Base-by-base conservation (phyloP, 805 yeast genomes). In the Lachancea waltii region DNA sequence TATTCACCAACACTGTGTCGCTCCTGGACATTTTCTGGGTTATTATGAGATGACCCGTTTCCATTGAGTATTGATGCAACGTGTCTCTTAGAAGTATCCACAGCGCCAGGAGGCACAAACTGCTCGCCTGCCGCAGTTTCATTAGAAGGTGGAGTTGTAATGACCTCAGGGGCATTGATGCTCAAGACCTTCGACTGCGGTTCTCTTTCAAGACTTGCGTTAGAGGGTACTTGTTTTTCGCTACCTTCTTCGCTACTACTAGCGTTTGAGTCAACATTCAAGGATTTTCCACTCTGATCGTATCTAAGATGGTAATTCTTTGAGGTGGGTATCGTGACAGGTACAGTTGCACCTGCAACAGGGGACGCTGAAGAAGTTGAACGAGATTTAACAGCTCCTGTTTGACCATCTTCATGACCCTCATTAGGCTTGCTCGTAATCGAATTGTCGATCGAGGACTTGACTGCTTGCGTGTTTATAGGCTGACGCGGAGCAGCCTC, bases 281-380 rank as follows among this genome's bases (percentile, higher is more conserved):
- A 7, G 19, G 30, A 27, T 5, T n/a, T n/a, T 10, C 30, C 30
- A 24, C 16, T 19, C n/a, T 29, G 25, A 6, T 33, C 34, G n/a
- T 34, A 36, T 40, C 59, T 50, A 20, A 45, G 33, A 36, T 50
- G 40, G 29, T 49, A 54, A 23, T 57, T 54, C 30, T 51, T 48
- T 11, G 64, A 59, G 2, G 62, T 56, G 30, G 64, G 64, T 19
- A 59, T 56, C n/a, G 51, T 42, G 10, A 43, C 42, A 3, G 64
- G 64, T 8, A 59, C 35, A 7, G 63, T 58, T 2, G 64, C 64
- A 25, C 64, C 64, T 5, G 60, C 61, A 33, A 48, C 53, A 30
- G 49, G 38, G 4, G 44, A 30, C 9, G 41, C 37, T 7, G 33
- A 23, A 17, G 42, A 44, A 5, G 36, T n/a, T 7, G 41, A 30